Evolutionary conservation across 2,329 filamentous ascomycete genomes (phyloP), one percentile per base, ranked within the genome.

Genomic region (Paraphaeosphaeria sporulosa): DNA sequence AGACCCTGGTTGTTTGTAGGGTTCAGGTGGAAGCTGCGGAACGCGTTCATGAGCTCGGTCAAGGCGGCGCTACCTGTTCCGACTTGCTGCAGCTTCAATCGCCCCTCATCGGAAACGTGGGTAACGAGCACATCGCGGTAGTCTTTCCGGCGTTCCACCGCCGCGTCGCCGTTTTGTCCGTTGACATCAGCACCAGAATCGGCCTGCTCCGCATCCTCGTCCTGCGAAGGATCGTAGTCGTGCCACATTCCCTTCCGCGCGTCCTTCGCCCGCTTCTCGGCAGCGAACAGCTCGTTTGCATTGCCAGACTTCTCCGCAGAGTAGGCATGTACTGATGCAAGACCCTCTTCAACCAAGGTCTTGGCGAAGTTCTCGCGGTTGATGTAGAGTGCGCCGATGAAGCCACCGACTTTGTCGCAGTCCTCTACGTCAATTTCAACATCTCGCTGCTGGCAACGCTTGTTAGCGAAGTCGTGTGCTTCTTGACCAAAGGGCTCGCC

Each of bases 341-440:
- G 85, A 63, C 95, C 95, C 80, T 99, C 95, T 79, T 98, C 95
- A 1, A 99, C 88, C 1, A 99, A 86, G 2, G 92, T 79, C 83
- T 97, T 97, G 72, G 94, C 92, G 74, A 99, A 96, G 82, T 92
- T 98, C 80, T 98, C 94, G 55, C 94, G 91, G 83, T 93, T 94
- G 77, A 99, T 87, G 78, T 93, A 97, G 25, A 99, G 85, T 15
- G 93, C 92, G 57, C 95, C 95, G 68, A 99, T 98, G 83, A 99
- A 99, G 40, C 95, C 95, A 71, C 95, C 95, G 27, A 95, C 90
- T 84, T 97, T 98, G 84, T 99, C 95, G 68, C 93, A 91, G 71
- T 94, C 93, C 77, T 97, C 89, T 21, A 99, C 90, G 71, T 99
- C 94, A 60, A 99, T 92, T 79, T 98, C 94, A 51, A 95, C 94